Percentiles rank a stretch among this genome's conserved stretches.
Evolutionary conservation across 495 filamentous ascomycete species (phyloP).

Genomic region (Trichoderma virens): DNA sequence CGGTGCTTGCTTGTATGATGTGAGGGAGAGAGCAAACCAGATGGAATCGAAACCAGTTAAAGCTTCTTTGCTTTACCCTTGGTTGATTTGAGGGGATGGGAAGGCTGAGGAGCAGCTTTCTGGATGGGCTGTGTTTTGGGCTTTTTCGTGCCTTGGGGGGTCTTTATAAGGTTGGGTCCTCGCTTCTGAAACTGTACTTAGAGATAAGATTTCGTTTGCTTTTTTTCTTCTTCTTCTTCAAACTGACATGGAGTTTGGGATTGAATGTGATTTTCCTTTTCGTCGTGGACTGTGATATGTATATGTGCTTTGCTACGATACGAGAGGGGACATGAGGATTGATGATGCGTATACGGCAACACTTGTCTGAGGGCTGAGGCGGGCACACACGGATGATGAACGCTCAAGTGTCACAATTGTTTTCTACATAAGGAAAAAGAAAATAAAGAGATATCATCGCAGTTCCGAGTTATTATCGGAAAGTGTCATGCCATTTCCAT

Average conservation of each 20-base stretch:
- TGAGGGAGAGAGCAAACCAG: neutral
- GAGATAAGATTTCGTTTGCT: neutral
- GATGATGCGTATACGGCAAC: neutral
- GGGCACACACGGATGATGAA: neutral
- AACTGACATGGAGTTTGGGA: neutral
- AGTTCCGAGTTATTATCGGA: neutral
- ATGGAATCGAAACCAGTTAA: neutral
- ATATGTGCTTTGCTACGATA: neutral
- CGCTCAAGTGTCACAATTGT: neutral
- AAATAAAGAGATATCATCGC: conserved; percentile 2
- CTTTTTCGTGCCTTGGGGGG: neutral
- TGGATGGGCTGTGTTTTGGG: neutral
- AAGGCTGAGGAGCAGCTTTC: neutral
- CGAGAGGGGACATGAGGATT: neutral
- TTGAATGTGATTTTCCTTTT: neutral
- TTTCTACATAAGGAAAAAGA: conserved; percentile 6
- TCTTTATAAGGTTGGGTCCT: neutral
- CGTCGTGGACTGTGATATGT: neutral
- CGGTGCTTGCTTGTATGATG: neutral
- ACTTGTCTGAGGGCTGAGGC: neutral
- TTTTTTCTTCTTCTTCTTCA: neutral
- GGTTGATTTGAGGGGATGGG: too few species aligned
- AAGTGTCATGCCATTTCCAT: conserved; percentile 7
- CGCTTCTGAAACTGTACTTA: neutral
- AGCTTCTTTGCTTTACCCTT: too few species aligned